phyloP scores from a whole-genome alignment of 1,284 basidiomycete genomes.

The Schizophyllum commune region DNA sequence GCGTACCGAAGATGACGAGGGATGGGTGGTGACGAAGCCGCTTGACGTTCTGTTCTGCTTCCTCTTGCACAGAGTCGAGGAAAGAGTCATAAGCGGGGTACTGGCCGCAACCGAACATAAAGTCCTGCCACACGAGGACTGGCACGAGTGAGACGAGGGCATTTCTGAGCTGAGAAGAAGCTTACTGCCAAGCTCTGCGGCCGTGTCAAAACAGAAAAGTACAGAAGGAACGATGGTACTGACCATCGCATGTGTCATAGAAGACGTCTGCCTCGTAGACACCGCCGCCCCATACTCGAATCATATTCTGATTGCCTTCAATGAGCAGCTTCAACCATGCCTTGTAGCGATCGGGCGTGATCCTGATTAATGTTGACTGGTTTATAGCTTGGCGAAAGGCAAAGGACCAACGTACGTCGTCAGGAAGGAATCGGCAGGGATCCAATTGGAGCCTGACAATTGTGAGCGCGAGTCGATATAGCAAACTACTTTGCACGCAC shows the following conservation, averaged over 20 bases:
- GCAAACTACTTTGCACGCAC: constrained; percentile 23
- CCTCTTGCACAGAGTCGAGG: constrained; percentile 53
- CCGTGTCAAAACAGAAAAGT: constrained; percentile 1
- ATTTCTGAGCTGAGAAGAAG: constrained; percentile 19
- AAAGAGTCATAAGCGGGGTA: constrained; percentile 78
- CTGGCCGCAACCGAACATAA: constrained; percentile 82
- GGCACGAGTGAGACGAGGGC: constrained; percentile 12
- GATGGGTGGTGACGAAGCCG: constrained; percentile 72
- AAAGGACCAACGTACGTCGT: constrained; percentile 49
- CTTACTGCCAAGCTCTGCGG: constrained; percentile 58
- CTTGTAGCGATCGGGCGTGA: constrained; percentile 53
- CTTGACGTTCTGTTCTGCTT: constrained; percentile 70
- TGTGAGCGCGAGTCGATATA: neutral
- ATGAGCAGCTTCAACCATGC: constrained; percentile 68
- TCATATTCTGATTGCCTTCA: constrained; percentile 81
- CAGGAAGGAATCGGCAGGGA: constrained; percentile 83
- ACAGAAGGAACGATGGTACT: constrained; percentile 10
- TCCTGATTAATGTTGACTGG: constrained; percentile 20
- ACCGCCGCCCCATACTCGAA: constrained; percentile 80
- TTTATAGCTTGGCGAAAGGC: neutral
- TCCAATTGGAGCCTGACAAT: constrained; percentile 78
- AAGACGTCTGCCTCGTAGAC: constrained; percentile 74
- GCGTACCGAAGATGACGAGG: constrained; percentile 77
- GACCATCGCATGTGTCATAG: constrained; percentile 75
- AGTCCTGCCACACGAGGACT: constrained; percentile 88